phyloP scores from a whole-genome alignment of 2,329 filamentous ascomycete genomes.

The Aureobasidium sp. region DNA sequence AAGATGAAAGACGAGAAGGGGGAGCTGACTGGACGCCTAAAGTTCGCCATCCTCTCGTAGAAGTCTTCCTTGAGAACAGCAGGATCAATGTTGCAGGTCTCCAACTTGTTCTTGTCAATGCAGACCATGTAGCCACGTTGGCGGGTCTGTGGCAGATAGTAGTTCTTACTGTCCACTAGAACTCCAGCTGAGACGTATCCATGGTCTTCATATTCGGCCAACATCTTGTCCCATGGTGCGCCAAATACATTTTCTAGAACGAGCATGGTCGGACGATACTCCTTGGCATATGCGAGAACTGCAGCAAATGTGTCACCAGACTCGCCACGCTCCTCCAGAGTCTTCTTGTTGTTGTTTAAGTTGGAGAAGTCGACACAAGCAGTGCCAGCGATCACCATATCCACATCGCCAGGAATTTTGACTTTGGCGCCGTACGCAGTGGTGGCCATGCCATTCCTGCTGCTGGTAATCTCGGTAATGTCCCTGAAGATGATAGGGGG shows the following conservation, averaged over 20 bases:
- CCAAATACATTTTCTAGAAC: slow-evolving; percentile 64
- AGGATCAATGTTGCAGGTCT: background rate
- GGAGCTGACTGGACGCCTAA: slow-evolving; percentile 54
- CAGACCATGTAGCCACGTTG: slow-evolving; percentile 42
- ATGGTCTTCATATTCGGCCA: slow-evolving; percentile 38
- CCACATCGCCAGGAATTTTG: slow-evolving; percentile 50
- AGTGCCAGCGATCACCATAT: slow-evolving; percentile 65
- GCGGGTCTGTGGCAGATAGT: slow-evolving; percentile 59
- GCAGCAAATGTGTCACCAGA: slow-evolving; percentile 59
- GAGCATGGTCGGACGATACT: slow-evolving; percentile 54
- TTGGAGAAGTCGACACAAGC: slow-evolving; percentile 69
- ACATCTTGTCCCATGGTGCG: slow-evolving; percentile 52
- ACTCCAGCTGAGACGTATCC: slow-evolving; percentile 50
- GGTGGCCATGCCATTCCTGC: slow-evolving; percentile 32
- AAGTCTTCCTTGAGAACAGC: slow-evolving; percentile 12
- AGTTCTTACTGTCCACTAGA: slow-evolving; percentile 61
- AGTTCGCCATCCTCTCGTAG: slow-evolving; percentile 37
- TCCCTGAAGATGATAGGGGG: slow-evolving; percentile 39
- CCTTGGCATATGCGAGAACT: slow-evolving; percentile 51
- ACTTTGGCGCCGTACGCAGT: slow-evolving; percentile 60
- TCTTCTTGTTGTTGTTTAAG: slow-evolving; percentile 53
- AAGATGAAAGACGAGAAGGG: slow-evolving; percentile 57
- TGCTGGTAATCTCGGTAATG: slow-evolving; percentile 34
- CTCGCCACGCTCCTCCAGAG: slow-evolving; percentile 51
- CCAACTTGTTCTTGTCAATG: slow-evolving; percentile 21